Evolutionary conservation across 345 rosid species (phyloP).

Genomic region (Citrus sinensis): DNA sequence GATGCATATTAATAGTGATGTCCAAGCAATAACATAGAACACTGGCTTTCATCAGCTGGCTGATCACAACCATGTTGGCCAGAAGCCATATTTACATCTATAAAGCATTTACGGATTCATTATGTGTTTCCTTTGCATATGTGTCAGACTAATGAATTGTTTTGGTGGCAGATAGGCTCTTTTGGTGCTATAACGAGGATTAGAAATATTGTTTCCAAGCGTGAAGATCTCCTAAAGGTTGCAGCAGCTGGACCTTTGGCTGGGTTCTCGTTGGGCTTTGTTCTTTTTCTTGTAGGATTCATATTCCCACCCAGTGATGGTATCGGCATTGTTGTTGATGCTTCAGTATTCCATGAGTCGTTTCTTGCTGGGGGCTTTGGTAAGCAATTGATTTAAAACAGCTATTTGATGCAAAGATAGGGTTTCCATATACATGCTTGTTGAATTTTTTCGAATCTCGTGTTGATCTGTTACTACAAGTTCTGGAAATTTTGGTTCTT

Average conservation of each 20-base stretch:
- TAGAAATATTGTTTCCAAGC: slow-evolving; percentile 67
- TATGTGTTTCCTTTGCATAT: neutral
- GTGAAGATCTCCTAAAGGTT: slow-evolving; percentile 87
- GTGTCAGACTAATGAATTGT: slow-evolving; percentile 30
- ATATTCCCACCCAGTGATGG: slow-evolving; percentile 86
- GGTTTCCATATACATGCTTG: neutral
- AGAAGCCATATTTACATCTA: neutral
- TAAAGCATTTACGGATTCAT: neutral
- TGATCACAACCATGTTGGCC: neutral
- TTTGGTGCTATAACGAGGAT: slow-evolving; percentile 96
- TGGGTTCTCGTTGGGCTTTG: slow-evolving; percentile 77
- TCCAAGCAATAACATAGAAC: neutral
- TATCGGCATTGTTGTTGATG: slow-evolving; percentile 76
- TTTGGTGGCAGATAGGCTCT: slow-evolving; percentile 94
- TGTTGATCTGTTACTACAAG: neutral
- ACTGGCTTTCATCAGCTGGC: neutral
- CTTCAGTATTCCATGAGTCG: slow-evolving; percentile 94
- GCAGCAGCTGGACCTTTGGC: slow-evolving; percentile 96
- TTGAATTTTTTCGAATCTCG: neutral
- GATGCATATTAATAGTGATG: neutral
- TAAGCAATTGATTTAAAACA: slow-evolving; percentile 29
- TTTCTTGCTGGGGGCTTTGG: slow-evolving; percentile 87
- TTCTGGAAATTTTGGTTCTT: neutral
- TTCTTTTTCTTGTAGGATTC: slow-evolving; percentile 77
- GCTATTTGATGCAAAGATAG: neutral